Evolutionary conservation across 441 rosid species (phyloP).

Genomic region (Gossypium schwendimanii): DNA sequence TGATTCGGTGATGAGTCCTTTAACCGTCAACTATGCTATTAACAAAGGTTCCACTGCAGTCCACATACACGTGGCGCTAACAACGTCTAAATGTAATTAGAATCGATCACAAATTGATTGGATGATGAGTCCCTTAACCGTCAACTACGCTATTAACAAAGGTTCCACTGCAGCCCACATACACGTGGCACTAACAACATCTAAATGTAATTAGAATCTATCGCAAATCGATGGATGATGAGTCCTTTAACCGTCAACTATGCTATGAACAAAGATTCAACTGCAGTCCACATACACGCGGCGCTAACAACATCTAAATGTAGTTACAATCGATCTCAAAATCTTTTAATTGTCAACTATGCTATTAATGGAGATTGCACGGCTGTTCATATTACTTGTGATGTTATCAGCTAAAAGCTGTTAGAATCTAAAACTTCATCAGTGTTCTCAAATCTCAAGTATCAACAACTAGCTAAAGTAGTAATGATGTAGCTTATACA

Average conservation of each 20-base stretch:
- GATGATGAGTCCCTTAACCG: neutral
- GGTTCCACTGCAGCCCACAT: neutral
- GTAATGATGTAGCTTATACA: slow-evolving; percentile 6
- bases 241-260: neutral
- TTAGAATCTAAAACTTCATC: neutral
- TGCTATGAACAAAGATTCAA: neutral
- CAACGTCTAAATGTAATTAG: slow-evolving; percentile 3
- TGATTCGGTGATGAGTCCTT: neutral
- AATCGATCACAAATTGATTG: neutral
- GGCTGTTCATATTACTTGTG: neutral
- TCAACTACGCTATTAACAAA: neutral
- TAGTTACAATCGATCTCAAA: neutral
- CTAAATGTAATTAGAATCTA: slow-evolving; percentile 2
- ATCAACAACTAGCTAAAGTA: neutral
- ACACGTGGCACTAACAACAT: neutral
- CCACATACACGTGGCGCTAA: neutral
- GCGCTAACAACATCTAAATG: neutral
- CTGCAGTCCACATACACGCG: neutral
- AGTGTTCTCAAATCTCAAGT: neutral
- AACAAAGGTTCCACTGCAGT: neutral
- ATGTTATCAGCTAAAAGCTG: neutral
- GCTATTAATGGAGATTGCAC: neutral
- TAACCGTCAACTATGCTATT: neutral
- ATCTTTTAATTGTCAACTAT: neutral
- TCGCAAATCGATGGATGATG: neutral